A percentile compares a stretch with the other conserved stretches of the same genome.
Evolutionary conservation across 1,284 basidiomycete genomes (phyloP).

Genomic region (Moniliella sp.): DNA sequence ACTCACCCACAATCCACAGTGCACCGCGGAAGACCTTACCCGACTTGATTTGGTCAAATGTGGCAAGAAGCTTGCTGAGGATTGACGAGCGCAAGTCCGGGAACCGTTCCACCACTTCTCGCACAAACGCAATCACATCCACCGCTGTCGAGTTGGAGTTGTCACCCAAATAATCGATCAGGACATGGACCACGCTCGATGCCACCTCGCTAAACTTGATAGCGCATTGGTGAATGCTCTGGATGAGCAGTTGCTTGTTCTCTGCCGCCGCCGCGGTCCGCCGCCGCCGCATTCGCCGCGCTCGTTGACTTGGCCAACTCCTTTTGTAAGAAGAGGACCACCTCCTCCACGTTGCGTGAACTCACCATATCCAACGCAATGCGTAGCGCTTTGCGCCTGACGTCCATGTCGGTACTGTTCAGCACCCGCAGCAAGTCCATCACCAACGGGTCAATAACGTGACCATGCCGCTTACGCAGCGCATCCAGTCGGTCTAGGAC

Average conservation of each 20-base stretch:
- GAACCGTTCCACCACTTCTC: constrained; percentile 96
- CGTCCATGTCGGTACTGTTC: constrained; percentile 82
- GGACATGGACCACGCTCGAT: constrained; percentile 76
- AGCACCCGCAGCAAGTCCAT: constrained; percentile 89
- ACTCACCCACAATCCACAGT: constrained; percentile 95
- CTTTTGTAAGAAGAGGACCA: constrained; percentile 88
- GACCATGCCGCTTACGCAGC: constrained; percentile 66
- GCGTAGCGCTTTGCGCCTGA: constrained; percentile 69
- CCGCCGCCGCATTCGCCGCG: constrained; percentile 2
- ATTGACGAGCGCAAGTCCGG: constrained; percentile 64
- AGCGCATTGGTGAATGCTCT: constrained; percentile 86
- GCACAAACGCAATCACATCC: constrained; percentile 84
- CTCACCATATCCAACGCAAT: constrained; percentile 85
- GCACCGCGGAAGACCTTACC: constrained; percentile 93
- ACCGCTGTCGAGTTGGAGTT: constrained; percentile 81
- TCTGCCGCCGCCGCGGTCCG: constrained; percentile 43
- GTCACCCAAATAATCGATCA: constrained; percentile 96
- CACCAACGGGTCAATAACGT: constrained; percentile 71
- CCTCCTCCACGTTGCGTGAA: constrained; percentile 88
- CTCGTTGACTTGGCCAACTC: constrained; percentile 62
- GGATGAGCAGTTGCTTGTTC: constrained; percentile 86
- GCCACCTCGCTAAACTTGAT: constrained; percentile 97
- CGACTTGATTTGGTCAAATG: constrained; percentile 73
- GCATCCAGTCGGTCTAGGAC: constrained; percentile 76
- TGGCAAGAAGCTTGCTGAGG: constrained; percentile 62